Conservation (phyloP, 768 basidiomycete species). For the Trichaptum fuscoviolaceum region DNA sequence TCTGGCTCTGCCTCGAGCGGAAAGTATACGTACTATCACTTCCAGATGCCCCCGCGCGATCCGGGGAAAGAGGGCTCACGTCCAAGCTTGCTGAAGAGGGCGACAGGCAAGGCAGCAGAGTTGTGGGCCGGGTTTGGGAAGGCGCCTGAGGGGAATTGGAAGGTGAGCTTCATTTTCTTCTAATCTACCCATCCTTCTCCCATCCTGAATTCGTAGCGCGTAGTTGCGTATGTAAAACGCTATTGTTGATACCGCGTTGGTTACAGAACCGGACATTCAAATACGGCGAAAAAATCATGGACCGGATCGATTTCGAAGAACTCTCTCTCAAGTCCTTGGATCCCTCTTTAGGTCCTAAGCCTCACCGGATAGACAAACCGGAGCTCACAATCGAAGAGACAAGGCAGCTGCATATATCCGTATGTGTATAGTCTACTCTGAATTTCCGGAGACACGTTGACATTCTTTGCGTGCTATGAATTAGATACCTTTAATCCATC, state of each 20-base stretch:
- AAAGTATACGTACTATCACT: slow-evolving; percentile 38
- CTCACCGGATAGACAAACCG: not conserved
- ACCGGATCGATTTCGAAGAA: slow-evolving; percentile 78
- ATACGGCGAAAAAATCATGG: slow-evolving; percentile 61
- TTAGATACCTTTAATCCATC: slow-evolving; percentile 60
- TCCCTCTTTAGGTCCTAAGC: slow-evolving; percentile 55
- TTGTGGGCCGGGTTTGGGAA: slow-evolving; percentile 68
- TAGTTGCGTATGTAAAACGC: not conserved
- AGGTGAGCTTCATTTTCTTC: slow-evolving; percentile 39
- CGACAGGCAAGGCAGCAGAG: slow-evolving; percentile 44
- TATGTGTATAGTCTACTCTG: slow-evolving; percentile 4
- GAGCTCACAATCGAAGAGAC: not conserved
- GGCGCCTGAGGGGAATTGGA: slow-evolving; percentile 62
- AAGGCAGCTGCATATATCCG: not conserved
- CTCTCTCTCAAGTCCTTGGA: slow-evolving; percentile 68
- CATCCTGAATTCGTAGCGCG: not conserved
- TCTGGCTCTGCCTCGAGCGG: not conserved
- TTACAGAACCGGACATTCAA: slow-evolving; percentile 53
- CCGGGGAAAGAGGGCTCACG: slow-evolving; percentile 20
- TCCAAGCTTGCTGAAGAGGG: slow-evolving; percentile 44
- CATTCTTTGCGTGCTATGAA: not conserved
- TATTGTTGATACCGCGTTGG: too few relatives aligned
- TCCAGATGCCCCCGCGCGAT: slow-evolving; percentile 22
- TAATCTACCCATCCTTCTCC: slow-evolving; percentile 10
- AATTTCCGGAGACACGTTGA: not conserved